phyloP scores from a whole-genome alignment of 2,329 filamentous ascomycete species.

The Fusarium keratoplasticum region DNA sequence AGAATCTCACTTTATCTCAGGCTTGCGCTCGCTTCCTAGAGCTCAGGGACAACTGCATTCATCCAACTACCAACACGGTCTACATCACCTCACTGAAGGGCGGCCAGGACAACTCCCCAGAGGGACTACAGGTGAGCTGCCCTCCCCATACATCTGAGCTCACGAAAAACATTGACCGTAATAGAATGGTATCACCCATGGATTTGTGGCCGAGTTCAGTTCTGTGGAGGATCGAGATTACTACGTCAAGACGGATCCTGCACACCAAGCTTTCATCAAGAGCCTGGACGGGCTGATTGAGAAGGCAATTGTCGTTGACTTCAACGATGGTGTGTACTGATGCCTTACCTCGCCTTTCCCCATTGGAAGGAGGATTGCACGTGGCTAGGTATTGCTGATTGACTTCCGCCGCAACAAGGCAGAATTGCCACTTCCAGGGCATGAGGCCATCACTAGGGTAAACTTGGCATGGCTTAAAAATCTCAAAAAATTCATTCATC shows the following conservation, averaged over 20 bases:
- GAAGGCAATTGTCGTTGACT: conserved; percentile 70
- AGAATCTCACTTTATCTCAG: conserved; percentile 34
- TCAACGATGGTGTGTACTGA: conserved; percentile 59
- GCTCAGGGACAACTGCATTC: conserved; percentile 70
- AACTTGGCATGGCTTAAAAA: not conserved
- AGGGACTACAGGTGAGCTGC: conserved; percentile 66
- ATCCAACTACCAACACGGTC: conserved; percentile 66
- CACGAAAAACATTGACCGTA: not conserved
- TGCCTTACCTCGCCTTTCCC: not conserved
- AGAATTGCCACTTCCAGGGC: not conserved
- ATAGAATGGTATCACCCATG: conserved; percentile 74
- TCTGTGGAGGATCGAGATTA: conserved; percentile 73
- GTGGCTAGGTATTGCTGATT: not conserved
- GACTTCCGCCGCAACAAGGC: not conserved
- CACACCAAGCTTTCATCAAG: conserved; percentile 70
- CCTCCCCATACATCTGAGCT: not conserved
- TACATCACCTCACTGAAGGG: conserved; percentile 71
- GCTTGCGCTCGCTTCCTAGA: conserved; percentile 53
- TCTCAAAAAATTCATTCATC: not conserved
- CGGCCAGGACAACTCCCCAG: conserved; percentile 71
- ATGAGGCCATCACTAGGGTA: not conserved
- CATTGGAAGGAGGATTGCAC: too few species aligned
- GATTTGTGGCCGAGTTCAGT: conserved; percentile 76
- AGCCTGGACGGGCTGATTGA: conserved; percentile 60
- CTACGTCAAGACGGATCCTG: conserved; percentile 73